A percentile compares a stretch with the other conserved stretches of the same genome.
Evolutionary conservation across 768 basidiomycete species (phyloP).

Genomic region (Lactarius indigo): DNA sequence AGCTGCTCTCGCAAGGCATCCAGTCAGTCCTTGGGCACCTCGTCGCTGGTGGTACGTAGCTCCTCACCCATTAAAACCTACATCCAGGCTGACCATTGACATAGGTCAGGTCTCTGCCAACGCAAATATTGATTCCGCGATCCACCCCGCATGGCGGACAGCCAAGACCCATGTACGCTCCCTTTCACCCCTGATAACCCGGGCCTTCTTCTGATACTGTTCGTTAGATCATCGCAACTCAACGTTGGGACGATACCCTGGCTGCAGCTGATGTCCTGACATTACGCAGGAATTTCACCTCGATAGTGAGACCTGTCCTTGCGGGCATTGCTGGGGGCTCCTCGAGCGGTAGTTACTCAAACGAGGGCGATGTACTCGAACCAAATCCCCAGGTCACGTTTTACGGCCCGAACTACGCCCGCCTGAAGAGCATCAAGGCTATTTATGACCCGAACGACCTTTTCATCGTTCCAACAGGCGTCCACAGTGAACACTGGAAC

Average conservation of each 20-base stretch:
- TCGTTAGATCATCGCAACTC: slow-evolving; percentile 1
- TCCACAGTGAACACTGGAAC: slow-evolving; percentile 37
- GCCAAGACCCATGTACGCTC: slow-evolving; percentile 38
- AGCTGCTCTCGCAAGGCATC: slow-evolving; percentile 13
- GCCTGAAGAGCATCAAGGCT: slow-evolving; percentile 32
- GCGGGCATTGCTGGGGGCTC: slow-evolving; percentile 30
- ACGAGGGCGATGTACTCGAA: slow-evolving; percentile 36
- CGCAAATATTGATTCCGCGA: slow-evolving; percentile 33
- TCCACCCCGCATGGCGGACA: slow-evolving; percentile 37
- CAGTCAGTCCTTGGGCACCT: slow-evolving; percentile 4
- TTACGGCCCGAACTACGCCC: slow-evolving; percentile 36
- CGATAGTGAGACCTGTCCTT: slow-evolving; percentile 30
- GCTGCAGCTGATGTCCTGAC: slow-evolving; percentile 22
- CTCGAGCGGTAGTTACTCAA: slow-evolving; percentile 35
- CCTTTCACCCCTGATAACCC: background rate
- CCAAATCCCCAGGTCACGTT: slow-evolving; percentile 34
- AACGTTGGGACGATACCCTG: slow-evolving; percentile 1
- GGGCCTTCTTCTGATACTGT: background rate
- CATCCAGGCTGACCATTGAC: background rate
- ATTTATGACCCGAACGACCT: slow-evolving; percentile 35
- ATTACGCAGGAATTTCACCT: slow-evolving; percentile 28
- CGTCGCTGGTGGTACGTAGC: slow-evolving; percentile 14
- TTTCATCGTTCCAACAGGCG: slow-evolving; percentile 34
- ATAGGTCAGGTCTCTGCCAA: slow-evolving; percentile 36
- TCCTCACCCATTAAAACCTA: background rate